Evolutionary conservation across 2,329 filamentous ascomycete species (phyloP).

Genomic region (Helotiales sp.): DNA sequence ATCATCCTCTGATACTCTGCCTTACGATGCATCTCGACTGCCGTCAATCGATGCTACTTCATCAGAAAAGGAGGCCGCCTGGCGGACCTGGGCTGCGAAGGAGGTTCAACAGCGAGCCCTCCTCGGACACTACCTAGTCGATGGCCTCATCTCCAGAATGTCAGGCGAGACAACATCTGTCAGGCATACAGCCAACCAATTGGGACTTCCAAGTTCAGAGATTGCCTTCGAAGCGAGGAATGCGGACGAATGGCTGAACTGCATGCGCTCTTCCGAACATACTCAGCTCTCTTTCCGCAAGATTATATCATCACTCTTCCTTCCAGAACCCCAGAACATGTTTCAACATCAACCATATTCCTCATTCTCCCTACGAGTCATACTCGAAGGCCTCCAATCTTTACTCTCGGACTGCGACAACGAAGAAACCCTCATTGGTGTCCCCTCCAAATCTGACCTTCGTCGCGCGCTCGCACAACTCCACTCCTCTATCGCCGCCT

Average conservation of each 20-base stretch:
- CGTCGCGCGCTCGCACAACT: conserved; percentile 41
- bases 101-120: conserved; percentile 46
- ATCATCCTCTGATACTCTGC: conserved; percentile 40
- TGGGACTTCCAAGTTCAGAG: conserved; percentile 42
- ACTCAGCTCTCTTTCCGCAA: conserved; percentile 40
- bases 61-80: conserved; percentile 41
- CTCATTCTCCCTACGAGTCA: conserved; percentile 42
- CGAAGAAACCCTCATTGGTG: conserved; percentile 40
- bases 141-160: conserved; percentile 45
- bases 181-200: conserved; percentile 43
- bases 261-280: conserved; percentile 35
- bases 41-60: conserved; percentile 36
- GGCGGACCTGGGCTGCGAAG: conserved; percentile 43
- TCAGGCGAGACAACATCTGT: conserved; percentile 42
- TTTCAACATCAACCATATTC: conserved; percentile 35
- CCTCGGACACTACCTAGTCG: conserved; percentile 45
- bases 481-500: conserved; percentile 40
- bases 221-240: conserved; percentile 41
- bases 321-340: conserved; percentile 32
- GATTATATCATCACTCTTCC: conserved; percentile 43
- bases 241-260: conserved; percentile 42
- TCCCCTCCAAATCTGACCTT: conserved; percentile 41
- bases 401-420: conserved; percentile 42
- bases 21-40: conserved; percentile 36
- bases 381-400: conserved; percentile 45